Evolutionary conservation across 768 basidiomycete species (phyloP).

Genomic region (Glaciozyma martinii): DNA sequence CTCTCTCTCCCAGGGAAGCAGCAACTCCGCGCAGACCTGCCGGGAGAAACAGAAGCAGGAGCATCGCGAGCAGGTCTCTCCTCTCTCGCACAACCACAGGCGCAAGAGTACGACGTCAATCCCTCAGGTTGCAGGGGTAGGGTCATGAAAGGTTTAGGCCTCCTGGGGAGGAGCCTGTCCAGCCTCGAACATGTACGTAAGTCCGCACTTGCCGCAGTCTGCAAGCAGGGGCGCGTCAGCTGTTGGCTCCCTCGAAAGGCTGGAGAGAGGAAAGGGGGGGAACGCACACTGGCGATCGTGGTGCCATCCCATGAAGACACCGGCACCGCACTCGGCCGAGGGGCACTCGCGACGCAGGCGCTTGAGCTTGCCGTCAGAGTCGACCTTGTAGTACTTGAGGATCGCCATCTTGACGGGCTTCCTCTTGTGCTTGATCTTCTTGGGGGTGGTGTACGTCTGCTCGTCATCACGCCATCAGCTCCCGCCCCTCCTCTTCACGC

Average conservation of each 20-base stretch:
- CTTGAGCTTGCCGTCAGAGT: conserved; percentile 99
- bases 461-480: neutral
- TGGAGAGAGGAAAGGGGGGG: accelerated
- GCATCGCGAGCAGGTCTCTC: too few relatives aligned
- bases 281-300: conserved; percentile 59
- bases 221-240: conserved; percentile 9
- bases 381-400: conserved; percentile 99
- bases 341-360: conserved; percentile 94
- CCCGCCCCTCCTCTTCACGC: neutral
- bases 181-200: conserved; percentile 27
- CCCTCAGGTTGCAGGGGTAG: too few relatives aligned
- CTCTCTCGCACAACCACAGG: too few relatives aligned
- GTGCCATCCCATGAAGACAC: conserved; percentile 85
- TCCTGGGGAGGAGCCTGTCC: neutral
- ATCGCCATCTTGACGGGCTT: conserved; percentile 77
- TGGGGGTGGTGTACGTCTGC: conserved; percentile 33
- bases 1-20: too few relatives aligned
- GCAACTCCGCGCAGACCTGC: too few relatives aligned
- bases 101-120: too few relatives aligned
- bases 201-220: conserved; percentile 24
- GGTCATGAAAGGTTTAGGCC: too few relatives aligned
- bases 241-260: neutral
- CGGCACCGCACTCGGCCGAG: conserved; percentile 48
- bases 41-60: too few relatives aligned
- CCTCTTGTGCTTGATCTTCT: conserved; percentile 58